Evolutionary conservation across 2,329 filamentous ascomycete genomes (phyloP), one percentile per base, ranked within the genome.

Genomic region (Zopfia rhizophila): DNA sequence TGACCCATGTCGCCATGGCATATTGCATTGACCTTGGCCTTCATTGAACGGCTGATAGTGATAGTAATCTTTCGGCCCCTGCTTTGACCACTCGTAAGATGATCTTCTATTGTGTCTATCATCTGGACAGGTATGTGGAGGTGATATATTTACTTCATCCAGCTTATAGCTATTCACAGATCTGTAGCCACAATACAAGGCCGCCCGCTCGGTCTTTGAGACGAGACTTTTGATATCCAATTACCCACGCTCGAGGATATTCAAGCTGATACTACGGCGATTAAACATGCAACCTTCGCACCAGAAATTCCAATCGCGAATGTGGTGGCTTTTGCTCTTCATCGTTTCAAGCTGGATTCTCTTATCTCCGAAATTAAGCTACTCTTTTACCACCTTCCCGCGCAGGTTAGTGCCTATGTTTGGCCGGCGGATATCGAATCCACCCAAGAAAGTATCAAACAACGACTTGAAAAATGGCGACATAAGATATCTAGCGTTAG

Each of bases 161-260:
- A 13, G 12, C 31, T 18, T 25, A 36, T 11, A 11, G 39, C 14
- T 10, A 8, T 13, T 35, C 4, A 22, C 10, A 71, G 68, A 21
- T 72, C 69, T 10, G 60, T 73, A 8, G 56, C 69, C 4, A 68
- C 70, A 2, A 73, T 74, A 5, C 71, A 74, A 43, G 71, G 71
- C 5, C 67, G 70, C 2, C 71, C 70, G 1, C 58, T 74, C 2
- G 69, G 70, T 1, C 66, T 73, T 12, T 53, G 68, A 8, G 71
- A 74, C 30, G 71, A 73, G 29, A 69, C 68, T 0, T 72, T 73
- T 40, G 70, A 74, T 38, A 51, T 72, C 2, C 40, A 57, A 12
- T 48, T 56, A 3, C 63, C 63, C 2, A 38, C 35, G 3, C 4
- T 56, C 11, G 30, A 25, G 4, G 28, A 49, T 13, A 43, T 51